Percentiles rank a stretch among this genome's conserved stretches.
Evolutionary conservation across 116 monocot species (phyloP).

Genomic region (Papilionanthe hybrid): DNA sequence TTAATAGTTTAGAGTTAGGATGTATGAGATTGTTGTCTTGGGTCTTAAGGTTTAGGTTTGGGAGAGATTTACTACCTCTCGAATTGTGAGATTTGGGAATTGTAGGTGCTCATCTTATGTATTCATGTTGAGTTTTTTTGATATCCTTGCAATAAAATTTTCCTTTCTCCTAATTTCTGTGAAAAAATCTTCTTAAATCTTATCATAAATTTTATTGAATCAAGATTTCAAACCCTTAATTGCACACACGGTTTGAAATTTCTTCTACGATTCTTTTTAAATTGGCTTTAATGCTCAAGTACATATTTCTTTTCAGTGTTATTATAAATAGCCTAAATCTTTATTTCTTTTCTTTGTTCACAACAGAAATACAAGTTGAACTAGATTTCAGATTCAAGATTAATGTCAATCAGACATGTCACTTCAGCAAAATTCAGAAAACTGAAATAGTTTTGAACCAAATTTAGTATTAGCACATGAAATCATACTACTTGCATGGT

Average conservation of each 20-base stretch:
- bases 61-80: too few species aligned
- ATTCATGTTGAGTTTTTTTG: too few species aligned
- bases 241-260: not conserved
- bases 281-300: not conserved
- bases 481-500: not conserved
- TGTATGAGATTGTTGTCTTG: too few species aligned
- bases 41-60: too few species aligned
- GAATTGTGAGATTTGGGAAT: too few species aligned
- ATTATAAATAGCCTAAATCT: not conserved
- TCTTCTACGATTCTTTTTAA: not conserved
- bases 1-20: too few species aligned
- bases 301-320: not conserved
- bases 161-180: too few species aligned
- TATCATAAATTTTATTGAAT: not conserved
- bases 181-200: too few species aligned
- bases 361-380: slow-evolving; percentile 1
- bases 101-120: too few species aligned
- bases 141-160: too few species aligned
- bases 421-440: not conserved
- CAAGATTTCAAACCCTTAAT: not conserved
- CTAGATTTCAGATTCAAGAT: not conserved
- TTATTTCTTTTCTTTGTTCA: not conserved
- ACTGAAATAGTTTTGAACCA: slow-evolving; percentile 1
- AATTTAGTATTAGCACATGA: not conserved
- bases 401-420: not conserved